These are phyloP conservation scores for Chrysanthemum makinoi DNA, from an alignment of 129 eudicot species.

Conservation along the genomic window DNA sequence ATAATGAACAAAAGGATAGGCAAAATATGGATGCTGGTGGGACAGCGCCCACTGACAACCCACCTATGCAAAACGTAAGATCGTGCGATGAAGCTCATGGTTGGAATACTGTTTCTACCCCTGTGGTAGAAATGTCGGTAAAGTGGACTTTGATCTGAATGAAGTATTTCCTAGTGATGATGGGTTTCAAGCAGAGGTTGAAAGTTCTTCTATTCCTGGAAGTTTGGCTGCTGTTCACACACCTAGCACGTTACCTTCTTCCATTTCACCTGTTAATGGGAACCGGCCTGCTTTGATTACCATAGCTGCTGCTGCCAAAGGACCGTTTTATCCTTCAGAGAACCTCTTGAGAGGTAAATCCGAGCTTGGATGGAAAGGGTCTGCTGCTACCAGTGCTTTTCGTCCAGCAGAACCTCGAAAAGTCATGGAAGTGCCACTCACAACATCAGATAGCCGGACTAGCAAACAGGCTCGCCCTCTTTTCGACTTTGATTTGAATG, in stretches of 20 bases:
- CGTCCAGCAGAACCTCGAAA: slow-evolving; percentile 96
- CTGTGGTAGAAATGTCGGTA: slow-evolving; percentile 31
- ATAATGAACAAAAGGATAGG: slow-evolving; percentile 21
- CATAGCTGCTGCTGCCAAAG: slow-evolving; percentile 87
- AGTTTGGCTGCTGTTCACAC: slow-evolving; percentile 26
- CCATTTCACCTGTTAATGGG: slow-evolving; percentile 23
- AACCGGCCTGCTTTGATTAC: slow-evolving; percentile 59
- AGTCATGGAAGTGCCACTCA: slow-evolving; percentile 30
- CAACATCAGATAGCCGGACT: slow-evolving; percentile 22
- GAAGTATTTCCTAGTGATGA: slow-evolving; percentile 74
- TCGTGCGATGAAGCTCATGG: background rate
- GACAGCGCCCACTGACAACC: background rate
- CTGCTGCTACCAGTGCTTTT: slow-evolving; percentile 98
- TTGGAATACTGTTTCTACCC: slow-evolving; percentile 17
- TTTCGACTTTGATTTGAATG: slow-evolving; percentile 65
- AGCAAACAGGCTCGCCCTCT: slow-evolving; percentile 34
- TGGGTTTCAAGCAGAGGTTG: slow-evolving; percentile 48
- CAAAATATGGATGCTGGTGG: background rate
- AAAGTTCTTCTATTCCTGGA: slow-evolving; percentile 17
- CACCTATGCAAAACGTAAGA: slow-evolving; percentile 11
- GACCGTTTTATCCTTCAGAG: slow-evolving; percentile 75
- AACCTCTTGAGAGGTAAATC: slow-evolving; percentile 58
- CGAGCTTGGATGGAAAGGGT: slow-evolving; percentile 93
- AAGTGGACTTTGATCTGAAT: slow-evolving; percentile 76
- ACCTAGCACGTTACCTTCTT: slow-evolving; percentile 29